Conservation (phyloP, 2,329 filamentous ascomycete genomes). For the Diaporthe citri region DNA sequence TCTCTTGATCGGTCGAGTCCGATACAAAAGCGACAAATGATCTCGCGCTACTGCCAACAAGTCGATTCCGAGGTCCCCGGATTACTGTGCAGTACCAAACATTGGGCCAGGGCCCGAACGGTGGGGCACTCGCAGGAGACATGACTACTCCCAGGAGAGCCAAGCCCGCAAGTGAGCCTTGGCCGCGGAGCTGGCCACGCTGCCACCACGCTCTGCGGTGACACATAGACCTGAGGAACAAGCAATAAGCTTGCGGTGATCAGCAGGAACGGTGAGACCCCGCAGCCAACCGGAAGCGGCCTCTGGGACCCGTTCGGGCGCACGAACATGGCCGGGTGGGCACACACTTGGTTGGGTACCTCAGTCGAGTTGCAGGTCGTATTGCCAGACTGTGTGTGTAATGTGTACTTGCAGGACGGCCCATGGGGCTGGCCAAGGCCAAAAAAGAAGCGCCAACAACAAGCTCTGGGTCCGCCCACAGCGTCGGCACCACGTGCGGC, state of each 20-base stretch:
- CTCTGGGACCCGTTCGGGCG: background rate
- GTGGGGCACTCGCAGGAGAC: conserved; percentile 22
- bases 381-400: background rate
- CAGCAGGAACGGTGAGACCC: conserved; percentile 25
- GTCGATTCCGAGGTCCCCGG: background rate
- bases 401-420: background rate
- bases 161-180: conserved; percentile 8
- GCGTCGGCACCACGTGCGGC: background rate
- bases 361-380: background rate
- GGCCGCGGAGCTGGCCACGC: background rate
- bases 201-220: background rate
- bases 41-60: background rate
- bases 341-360: background rate
- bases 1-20: background rate
- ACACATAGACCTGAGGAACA: conserved; percentile 17
- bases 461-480: conserved; percentile 1
- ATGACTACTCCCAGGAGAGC: background rate
- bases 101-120: background rate
- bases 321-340: background rate
- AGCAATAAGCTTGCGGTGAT: conserved; percentile 24
- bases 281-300: conserved; percentile 9
- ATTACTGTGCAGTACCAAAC: background rate
- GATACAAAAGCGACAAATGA: background rate
- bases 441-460: background rate
- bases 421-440: background rate